Evolutionary conservation across 306 rosid species (phyloP), one percentile per base, ranked within the genome.

Genomic region (Erythrophleum fordii): DNA sequence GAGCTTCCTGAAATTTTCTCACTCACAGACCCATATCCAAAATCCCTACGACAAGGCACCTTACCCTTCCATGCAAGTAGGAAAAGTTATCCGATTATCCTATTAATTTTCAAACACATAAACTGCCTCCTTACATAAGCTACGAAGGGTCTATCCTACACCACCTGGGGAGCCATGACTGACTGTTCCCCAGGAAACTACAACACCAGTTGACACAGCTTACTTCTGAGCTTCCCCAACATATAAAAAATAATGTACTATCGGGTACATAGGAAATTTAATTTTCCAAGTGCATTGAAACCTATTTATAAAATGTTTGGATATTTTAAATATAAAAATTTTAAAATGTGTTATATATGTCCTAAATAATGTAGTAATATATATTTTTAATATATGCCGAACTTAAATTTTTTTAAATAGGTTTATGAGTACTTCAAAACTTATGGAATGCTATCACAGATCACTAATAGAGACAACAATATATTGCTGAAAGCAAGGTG

Each of bases 1-100:
- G 6, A 61, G 7, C 67, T 55, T 44, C 77, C 69, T 28, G 34
- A 55, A 48, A 48, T n/a, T 68, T 68, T 48, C 7, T 5, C 77
- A 48, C 81, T 26, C 70, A 39, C 23, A 45, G 42, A 37, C 42
- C 42, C 42, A 37, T 5, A 37, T 37, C 42, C 42, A 37, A 37
- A 37, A 7, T 42, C 48, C 48, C 9, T n/a, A 39, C 42, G 11
- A 25, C 53, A 44, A 42, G 52, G 1, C 52, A 39, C 52, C 52
- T 23, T 26, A 42, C 2, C 42, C 58, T 66, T 67, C 71, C 8
- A 29, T n/a, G 23, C 78, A 72, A 52, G 16, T 5, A 35, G 60
- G 65, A 37, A 23, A 3, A 25, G 8, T 44, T 5, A 8, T 34
- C 42, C 65, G 72, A 44, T 48, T 66, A 73, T 48, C 69, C 69